Conservation (phyloP, 768 basidiomycete genomes). For the Phylloporus sp. region DNA sequence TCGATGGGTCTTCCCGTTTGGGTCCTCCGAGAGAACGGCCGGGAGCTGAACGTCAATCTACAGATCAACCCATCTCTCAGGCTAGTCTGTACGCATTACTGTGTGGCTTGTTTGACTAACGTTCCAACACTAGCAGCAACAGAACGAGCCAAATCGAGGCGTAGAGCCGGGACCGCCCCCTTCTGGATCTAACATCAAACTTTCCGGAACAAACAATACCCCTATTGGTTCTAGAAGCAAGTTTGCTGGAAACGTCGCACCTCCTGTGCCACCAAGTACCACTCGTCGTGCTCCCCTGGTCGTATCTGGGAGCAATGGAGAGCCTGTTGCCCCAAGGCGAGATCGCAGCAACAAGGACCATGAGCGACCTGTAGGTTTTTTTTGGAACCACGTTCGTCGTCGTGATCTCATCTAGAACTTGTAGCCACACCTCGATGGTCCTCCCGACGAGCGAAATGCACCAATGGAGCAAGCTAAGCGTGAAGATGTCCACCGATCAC, state of each 20-base stretch:
- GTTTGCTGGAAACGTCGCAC: constrained; percentile 10
- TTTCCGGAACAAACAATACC: constrained; percentile 32
- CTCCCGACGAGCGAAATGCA: not conserved
- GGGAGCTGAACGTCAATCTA: constrained; percentile 15
- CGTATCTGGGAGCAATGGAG: constrained; percentile 16
- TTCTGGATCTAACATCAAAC: constrained; percentile 18
- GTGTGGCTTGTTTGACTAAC: not conserved
- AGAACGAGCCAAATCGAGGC: constrained; percentile 21
- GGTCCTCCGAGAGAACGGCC: constrained; percentile 16
- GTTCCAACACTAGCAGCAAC: not conserved
- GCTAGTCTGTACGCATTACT: constrained; percentile 8
- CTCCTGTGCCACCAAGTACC: not conserved
- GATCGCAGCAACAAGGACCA: constrained; percentile 17
- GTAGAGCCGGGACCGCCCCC: constrained; percentile 12
- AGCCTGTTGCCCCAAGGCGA: constrained; percentile 17
- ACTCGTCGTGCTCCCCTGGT: not conserved
- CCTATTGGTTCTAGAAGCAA: constrained; percentile 29
- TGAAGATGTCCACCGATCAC: constrained; percentile 13
- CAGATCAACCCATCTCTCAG: constrained; percentile 15
- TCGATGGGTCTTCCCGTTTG: constrained; percentile 16
- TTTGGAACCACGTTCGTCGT: not conserved
- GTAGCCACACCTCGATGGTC: constrained; percentile 17
- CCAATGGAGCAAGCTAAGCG: constrained; percentile 7
- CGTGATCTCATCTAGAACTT: constrained; percentile 6
- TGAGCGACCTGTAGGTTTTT: constrained; percentile 22